Evolutionary conservation across 2,329 filamentous ascomycete genomes (phyloP).

Genomic region (Aaosphaeria pasadenensis): DNA sequence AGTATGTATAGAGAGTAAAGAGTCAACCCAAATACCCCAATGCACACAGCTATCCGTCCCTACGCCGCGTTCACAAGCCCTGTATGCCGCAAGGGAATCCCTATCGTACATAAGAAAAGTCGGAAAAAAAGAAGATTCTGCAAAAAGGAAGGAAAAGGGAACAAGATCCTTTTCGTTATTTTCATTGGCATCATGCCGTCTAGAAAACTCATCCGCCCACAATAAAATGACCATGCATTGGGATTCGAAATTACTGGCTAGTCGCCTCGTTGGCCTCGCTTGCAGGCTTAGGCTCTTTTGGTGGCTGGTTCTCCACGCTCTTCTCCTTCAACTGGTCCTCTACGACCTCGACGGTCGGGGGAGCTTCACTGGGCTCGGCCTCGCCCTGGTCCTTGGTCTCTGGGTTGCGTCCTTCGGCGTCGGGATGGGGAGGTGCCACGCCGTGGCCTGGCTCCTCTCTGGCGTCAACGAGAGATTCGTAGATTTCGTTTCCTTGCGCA

Average conservation of each 20-base stretch:
- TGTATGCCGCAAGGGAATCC: background rate
- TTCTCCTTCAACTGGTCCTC: slow-evolving; percentile 46
- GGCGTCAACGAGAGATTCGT: slow-evolving; percentile 40
- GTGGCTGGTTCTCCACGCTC: slow-evolving; percentile 35
- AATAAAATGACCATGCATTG: background rate
- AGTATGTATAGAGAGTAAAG: too few relatives aligned
- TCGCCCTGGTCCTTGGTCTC: slow-evolving; percentile 48
- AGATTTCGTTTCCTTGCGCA: slow-evolving; percentile 73
- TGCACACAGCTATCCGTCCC: background rate
- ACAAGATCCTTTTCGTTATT: background rate
- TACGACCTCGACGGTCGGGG: slow-evolving; percentile 38
- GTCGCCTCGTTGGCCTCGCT: slow-evolving; percentile 39
- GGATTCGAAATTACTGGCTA: background rate
- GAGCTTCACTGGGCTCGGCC: slow-evolving; percentile 38
- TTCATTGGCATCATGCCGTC: background rate
- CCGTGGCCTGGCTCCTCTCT: slow-evolving; percentile 28
- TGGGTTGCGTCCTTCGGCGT: slow-evolving; percentile 57
- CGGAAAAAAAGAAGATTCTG: background rate
- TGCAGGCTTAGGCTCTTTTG: slow-evolving; percentile 35
- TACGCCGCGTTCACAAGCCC: background rate
- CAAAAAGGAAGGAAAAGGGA: background rate
- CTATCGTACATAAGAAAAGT: background rate
- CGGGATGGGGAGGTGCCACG: slow-evolving; percentile 54
- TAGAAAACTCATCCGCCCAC: background rate
- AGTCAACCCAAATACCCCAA: too few relatives aligned